Evolutionary conservation across 2,329 filamentous ascomycete species (phyloP), one percentile per base, ranked within the genome.

Genomic region (Penicillium palitans): DNA sequence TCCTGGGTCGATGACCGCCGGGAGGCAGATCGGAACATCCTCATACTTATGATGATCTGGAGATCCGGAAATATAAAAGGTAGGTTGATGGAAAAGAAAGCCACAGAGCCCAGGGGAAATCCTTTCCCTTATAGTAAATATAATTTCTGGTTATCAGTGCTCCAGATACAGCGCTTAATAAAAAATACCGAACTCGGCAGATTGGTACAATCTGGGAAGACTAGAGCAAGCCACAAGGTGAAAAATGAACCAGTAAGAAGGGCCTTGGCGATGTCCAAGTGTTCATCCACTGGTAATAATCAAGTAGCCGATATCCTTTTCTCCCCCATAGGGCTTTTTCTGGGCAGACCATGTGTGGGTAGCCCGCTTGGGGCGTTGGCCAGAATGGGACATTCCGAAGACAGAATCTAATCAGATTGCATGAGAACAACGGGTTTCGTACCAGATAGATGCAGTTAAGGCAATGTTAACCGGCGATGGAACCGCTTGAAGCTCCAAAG

Each of bases 381-480:
- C 29, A 54, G 21, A 41, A 17, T 57, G 37, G 37, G 55, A 31
- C 27, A 35, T 31, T 52, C 49, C 45, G 25, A 44, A 24, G 31
- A 6, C 9, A 35, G n/a, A 52, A 60, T 54, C 58, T 60, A 60
- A 58, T 60, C 54, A 58, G 58, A 58, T 60, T 42, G 27, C 21
- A 24, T 31, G 25, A 15, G 25, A 15, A 37, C 19, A 13, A n/a
- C 35, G 33, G 42, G 21, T 19, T 17, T 44, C 9, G 29, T 33
- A 31, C 40, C 10, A 35, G 41, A n/a, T 8, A 41, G 19, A 52
- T 41, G 31, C 8, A 41, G 29, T 8, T 19, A 33, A 33, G 47
- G 48, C 45, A 47, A 49, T 24, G 24, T 37, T 19, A 47, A 40
- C 48, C 42, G 49, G 39, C 33, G 27, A 50, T 47, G 15, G 35